Evolutionary conservation across 108 stramenopile species (phyloP).

Genomic region (Conticribra weissflogii): DNA sequence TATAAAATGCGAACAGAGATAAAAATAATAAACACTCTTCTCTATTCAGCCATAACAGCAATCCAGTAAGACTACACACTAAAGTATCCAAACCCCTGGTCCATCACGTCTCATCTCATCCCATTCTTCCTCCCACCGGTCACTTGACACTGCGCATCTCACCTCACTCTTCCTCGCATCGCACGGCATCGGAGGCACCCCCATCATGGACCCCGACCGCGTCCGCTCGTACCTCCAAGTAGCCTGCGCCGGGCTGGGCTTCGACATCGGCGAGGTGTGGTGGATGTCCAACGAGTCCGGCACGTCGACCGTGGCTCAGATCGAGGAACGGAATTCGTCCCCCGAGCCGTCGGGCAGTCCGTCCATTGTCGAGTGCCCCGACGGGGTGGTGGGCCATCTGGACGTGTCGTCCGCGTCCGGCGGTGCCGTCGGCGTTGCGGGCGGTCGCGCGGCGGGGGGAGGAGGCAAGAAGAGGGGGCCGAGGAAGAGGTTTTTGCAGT

Average conservation of each 20-base stretch:
- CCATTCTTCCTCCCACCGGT: no score
- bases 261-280: slow-evolving; percentile 97
- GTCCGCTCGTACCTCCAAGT: slow-evolving; percentile 91
- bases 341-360: background rate
- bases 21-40: no score
- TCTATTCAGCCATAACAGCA: no score
- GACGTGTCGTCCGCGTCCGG: no score
- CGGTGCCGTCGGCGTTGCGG: background rate
- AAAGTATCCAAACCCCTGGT: no score
- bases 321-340: slow-evolving; percentile 41
- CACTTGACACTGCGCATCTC: no score
- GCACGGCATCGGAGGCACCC: background rate
- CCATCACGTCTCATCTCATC: no score
- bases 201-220: slow-evolving; percentile 83
- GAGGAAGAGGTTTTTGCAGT: slow-evolving; percentile 87
- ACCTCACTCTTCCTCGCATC: no score
- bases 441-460: background rate
- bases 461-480: slow-evolving; percentile 2
- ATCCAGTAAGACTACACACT: no score
- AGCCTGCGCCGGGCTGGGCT: slow-evolving; percentile 93
- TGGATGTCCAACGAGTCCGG: slow-evolving; percentile 83
- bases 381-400: background rate
- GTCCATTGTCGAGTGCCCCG: background rate
- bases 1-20: no score
- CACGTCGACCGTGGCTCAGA: slow-evolving; percentile 69